Evolutionary conservation across 2,329 filamentous ascomycete species (phyloP).

Genomic region (Diaporthe helianthi): DNA sequence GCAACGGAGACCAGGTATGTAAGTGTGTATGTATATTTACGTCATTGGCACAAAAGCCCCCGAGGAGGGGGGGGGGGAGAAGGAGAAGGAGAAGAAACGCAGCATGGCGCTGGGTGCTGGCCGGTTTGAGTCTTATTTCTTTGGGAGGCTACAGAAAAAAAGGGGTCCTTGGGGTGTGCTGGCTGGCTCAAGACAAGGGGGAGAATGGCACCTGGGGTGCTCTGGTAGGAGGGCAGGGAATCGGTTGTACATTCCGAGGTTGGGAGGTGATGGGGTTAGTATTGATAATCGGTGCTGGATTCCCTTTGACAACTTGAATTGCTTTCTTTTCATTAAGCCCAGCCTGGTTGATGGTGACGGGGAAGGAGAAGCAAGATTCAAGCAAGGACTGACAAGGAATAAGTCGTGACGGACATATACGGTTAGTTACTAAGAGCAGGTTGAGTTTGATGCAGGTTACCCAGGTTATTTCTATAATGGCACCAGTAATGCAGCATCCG

Average conservation of each 20-base stretch:
- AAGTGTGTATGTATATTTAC: not conserved
- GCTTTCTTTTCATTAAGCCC: not conserved
- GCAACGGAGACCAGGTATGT: not conserved
- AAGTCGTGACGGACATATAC: too few species aligned
- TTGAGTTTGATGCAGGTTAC: too few species aligned
- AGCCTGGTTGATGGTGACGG: not conserved
- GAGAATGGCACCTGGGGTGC: not conserved
- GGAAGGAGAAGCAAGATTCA: not conserved
- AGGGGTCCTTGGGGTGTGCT: not conserved
- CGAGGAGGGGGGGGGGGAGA: too few species aligned
- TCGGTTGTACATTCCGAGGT: not conserved
- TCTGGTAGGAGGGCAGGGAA: not conserved
- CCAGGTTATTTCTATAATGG: too few species aligned
- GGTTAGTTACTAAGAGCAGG: too few species aligned
- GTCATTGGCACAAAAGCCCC: not conserved
- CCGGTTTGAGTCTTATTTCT: not conserved
- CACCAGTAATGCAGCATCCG: too few species aligned
- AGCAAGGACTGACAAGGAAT: too few species aligned
- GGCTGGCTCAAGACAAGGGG: not conserved
- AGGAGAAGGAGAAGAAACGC: not conserved
- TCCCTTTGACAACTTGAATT: not conserved
- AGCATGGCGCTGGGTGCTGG: constrained; percentile 14
- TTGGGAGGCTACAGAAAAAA: not conserved
- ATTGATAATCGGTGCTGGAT: not conserved
- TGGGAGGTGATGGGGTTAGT: not conserved